Evolutionary conservation across 306 rosid species (phyloP).

Genomic region (Acacia acuminata): DNA sequence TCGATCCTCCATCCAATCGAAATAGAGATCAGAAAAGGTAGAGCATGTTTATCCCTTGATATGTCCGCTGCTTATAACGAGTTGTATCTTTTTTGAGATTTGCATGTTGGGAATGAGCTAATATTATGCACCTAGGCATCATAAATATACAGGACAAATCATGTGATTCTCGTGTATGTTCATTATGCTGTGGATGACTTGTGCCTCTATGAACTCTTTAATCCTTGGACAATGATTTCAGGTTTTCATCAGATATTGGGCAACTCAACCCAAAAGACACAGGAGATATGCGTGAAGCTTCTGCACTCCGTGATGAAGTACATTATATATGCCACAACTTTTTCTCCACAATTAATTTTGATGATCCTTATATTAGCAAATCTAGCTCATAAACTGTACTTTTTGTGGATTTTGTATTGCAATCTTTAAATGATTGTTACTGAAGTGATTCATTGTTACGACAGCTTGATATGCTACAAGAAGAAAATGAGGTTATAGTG

Average conservation of each 20-base stretch:
- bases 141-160: constrained; percentile 12
- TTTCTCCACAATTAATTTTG: constrained; percentile 20
- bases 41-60: neutral
- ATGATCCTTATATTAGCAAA: constrained; percentile 25
- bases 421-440: constrained; percentile 14
- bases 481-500: neutral
- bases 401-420: constrained; percentile 18
- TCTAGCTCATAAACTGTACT: constrained; percentile 28
- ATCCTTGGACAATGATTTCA: constrained; percentile 36
- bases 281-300: constrained; percentile 86
- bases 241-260: constrained; percentile 69
- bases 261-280: constrained; percentile 52
- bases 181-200: neutral
- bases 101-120: neutral
- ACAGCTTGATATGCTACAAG: constrained; percentile 92
- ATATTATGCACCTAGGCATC: constrained; percentile 2
- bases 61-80: neutral
- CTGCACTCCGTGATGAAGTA: constrained; percentile 98
- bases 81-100: neutral
- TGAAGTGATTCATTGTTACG: constrained; percentile 41
- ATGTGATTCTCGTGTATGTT: constrained; percentile 20
- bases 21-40: constrained; percentile 69
- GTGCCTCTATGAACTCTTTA: constrained; percentile 21
- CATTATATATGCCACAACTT: constrained; percentile 28
- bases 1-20: constrained; percentile 84